Base-by-base conservation (phyloP, 768 basidiomycete species). In the Tubosaeta sp. region DNA sequence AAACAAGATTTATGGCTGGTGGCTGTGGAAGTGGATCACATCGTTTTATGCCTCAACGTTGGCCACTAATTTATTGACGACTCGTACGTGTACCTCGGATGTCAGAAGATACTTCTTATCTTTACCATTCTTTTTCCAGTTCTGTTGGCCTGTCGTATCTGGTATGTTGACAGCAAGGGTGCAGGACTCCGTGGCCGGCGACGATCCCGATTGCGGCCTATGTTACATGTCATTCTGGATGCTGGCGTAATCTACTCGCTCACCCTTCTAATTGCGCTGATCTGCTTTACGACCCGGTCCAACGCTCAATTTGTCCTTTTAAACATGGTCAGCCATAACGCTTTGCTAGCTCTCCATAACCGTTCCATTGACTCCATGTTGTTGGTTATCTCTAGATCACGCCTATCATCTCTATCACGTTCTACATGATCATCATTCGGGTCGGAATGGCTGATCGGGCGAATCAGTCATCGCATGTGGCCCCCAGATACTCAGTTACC, bases 341-440 rank as follows among this genome's bases (percentile, higher is more conserved):
- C 31, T n/a, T 6, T 14, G 13, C 27, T 8, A 29, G 27, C 27
- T 29, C 27, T 29, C 27, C 27, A 4, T 29, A 29, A 41, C 46
- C 27, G 14, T 46, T 14, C 6, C 19, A 37, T 29, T 46, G 31
- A 45, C 25, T n/a, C n/a, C n/a, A 3, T 27, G 25, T 25, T 33
- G 6, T 38, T 16, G 17, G 10, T 32, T 14, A 42, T 26, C 29
- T 19, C 35, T 32, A 69, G 67, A 60, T 66, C 35, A 64, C 65
- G 10, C 69, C 68, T 16, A 70, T 71, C 46, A 72, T 71, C 54
- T 67, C 64, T 6, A 72, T 73, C 57, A 65, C 68, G 0, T 72
- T 71, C 59, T 69, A 69, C 58, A 67, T 72, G 67, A 68, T 72
- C 54, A 70, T 72, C 50, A 59, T 72, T 34, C 71, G 71, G 43